Conservation (phyloP, 2,329 filamentous ascomycete species). For the Ceratocystis alfenasii region DNA sequence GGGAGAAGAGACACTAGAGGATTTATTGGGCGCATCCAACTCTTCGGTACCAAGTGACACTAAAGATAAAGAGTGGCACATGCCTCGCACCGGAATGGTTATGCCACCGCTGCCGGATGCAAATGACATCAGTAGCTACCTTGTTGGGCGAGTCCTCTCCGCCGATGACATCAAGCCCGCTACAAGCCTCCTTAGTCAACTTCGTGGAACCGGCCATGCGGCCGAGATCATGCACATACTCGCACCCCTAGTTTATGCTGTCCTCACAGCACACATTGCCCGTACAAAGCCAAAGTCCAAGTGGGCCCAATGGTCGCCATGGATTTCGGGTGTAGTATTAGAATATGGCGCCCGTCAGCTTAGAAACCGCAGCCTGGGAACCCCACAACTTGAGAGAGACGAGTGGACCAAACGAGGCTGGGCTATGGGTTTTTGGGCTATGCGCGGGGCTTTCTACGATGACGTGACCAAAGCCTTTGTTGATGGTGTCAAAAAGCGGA, state of each 20-base stretch:
- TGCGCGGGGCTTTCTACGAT: slow-evolving; percentile 96
- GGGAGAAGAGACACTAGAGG: slow-evolving; percentile 30
- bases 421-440: slow-evolving; percentile 88
- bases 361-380: slow-evolving; percentile 58
- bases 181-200: slow-evolving; percentile 68
- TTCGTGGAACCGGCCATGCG: slow-evolving; percentile 59
- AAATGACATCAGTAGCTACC: slow-evolving; percentile 72
- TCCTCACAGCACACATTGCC: slow-evolving; percentile 44
- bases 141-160: slow-evolving; percentile 80
- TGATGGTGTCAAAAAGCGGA: slow-evolving; percentile 57
- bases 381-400: slow-evolving; percentile 78
- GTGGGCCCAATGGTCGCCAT: slow-evolving; percentile 78
- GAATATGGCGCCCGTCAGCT: slow-evolving; percentile 86
- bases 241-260: slow-evolving; percentile 73
- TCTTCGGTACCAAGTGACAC: slow-evolving; percentile 41
- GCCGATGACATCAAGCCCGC: slow-evolving; percentile 95
- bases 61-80: slow-evolving; percentile 55
- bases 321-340: slow-evolving; percentile 72
- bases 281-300: slow-evolving; percentile 19
- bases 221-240: slow-evolving; percentile 90
- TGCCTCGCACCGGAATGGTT: slow-evolving; percentile 85
- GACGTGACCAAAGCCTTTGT: slow-evolving; percentile 71
- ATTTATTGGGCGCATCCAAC: slow-evolving; percentile 40
- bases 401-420: slow-evolving; percentile 81
- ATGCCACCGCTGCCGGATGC: slow-evolving; percentile 72